Evolutionary conservation across 495 filamentous ascomycete species (phyloP).

Genomic region (Articulospora tetracladia): DNA sequence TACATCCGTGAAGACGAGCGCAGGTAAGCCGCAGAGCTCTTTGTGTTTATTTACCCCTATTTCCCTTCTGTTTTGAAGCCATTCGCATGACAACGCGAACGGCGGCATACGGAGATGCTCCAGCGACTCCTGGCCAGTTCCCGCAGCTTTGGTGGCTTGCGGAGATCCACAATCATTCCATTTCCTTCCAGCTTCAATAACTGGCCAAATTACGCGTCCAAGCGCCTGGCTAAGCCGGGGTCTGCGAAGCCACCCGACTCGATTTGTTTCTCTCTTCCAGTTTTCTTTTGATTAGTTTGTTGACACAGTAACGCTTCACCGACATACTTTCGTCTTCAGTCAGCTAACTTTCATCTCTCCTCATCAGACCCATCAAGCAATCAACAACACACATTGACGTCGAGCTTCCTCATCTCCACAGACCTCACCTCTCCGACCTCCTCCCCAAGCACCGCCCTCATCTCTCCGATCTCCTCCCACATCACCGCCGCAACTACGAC

Average conservation of each 20-base stretch:
- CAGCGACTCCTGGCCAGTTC: not conserved
- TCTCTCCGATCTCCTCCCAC: not conserved
- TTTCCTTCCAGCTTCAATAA: not conserved
- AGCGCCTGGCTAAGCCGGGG: conserved; percentile 6
- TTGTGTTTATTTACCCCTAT: conserved; percentile 10
- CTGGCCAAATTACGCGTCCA: conserved; percentile 12
- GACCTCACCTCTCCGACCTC: not conserved
- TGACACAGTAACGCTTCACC: conserved; percentile 29
- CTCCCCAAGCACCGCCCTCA: not conserved
- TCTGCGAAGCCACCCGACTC: not conserved
- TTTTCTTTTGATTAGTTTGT: conserved; percentile 26
- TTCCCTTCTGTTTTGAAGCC: not conserved
- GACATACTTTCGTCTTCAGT: conserved; percentile 16
- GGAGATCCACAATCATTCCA: not conserved
- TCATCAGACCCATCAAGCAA: conserved; percentile 31
- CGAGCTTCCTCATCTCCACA: conserved; percentile 32
- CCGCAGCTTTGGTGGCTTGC: not conserved
- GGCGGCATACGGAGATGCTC: not conserved
- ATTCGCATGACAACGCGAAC: too few relatives aligned
- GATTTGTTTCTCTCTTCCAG: conserved; percentile 24
- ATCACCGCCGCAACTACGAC: conserved; percentile 38
- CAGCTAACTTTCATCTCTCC: conserved; percentile 18
- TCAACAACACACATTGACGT: conserved; percentile 62
- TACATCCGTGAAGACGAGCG: conserved; percentile 48
- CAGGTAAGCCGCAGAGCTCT: conserved; percentile 29